Base-by-base conservation (phyloP, 805 yeast genomes). In the Blastobotrys muscicola region DNA sequence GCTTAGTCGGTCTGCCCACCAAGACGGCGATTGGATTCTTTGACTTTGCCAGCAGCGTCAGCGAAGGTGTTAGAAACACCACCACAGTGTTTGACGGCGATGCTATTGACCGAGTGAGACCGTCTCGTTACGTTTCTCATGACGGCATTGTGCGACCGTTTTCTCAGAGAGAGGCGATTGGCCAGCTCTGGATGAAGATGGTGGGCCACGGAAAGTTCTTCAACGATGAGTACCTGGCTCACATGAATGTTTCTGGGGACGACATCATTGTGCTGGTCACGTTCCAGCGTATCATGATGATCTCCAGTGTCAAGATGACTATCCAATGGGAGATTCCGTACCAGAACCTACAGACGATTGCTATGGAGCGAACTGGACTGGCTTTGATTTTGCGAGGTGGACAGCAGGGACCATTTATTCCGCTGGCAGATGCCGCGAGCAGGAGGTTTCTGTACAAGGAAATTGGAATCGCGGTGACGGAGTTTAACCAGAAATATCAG, bases 21-120 rank as follows among this genome's bases (percentile, higher is more conserved):
- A 92, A 92, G 67, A 85, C 97, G 0, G 95, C 96, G 0, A 87
- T 90, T 52, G 99, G 99, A 9, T 60, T 92, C 16, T 80, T 92
- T 51, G 99, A 92, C 59, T 69, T 94, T 49, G 95, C 97, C 0
- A 82, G 84, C 43, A 90, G 85, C 61, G 80, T 92, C 32, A 80
- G 95, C 65, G 97, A 89, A 59, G 97, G 97, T 23, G 87, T 94
- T 39, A 73, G 89, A 47, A 89, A 82, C 59, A 85, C 97, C 0
- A 86, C 99, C 0, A 85, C 95, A 0, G 90, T 84, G 1, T 82
- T 86, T 58, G 95, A 86, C 59, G 76, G 73, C 3, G 86, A 80
- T 36, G 81, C 81, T 0, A 72, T 89, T 39, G 84, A 79, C 45
- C 80, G 84, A 49, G 84, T 85, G 1, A 74, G 98, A 46, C 69